Evolutionary conservation across 805 yeast species (phyloP), one percentile per base, ranked within the genome.

Genomic region (Candida dendrica): DNA sequence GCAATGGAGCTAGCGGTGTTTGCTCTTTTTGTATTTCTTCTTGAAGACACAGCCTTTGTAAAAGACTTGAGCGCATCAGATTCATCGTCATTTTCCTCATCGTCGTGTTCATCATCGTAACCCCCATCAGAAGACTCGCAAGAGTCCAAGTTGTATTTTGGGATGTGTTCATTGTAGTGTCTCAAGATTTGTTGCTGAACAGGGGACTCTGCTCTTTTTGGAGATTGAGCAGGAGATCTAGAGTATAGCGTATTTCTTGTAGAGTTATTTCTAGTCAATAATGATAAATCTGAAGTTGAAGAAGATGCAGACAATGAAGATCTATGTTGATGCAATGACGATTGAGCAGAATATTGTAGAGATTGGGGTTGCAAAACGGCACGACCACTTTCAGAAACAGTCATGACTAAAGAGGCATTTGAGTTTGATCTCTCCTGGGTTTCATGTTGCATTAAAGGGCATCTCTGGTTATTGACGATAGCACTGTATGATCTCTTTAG

Each of bases 221-320:
- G 61, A 2, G 61, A 56, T 2, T 57, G 57, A 43, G 53, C 44
- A 41, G 54, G 49, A 30, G 59, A 41, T 40, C 44, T 38, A 20
- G 47, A 29, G 22, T 46, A 42, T 18, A 34, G 35, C 16, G 42
- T 40, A 13, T 44, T 41, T 36, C 42, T 42, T 5, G 42, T 36
- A 9, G 52, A 46, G 19, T 41, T 46, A 15, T 34, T 30, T 32
- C 51, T 44, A 1, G 43, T 26, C 8, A 48, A 17, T 1, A 56
- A 49, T 20, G 42, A 46, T 5, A 53, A 45, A 20, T 53, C 58
- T 9, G 56, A 50, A 6, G 46, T 42, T 3, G 60, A 54, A 1
- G 55, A 48, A 4, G 56, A 51, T 4, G 57, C 49, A 3, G 59
- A 52, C 6, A 55, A 34, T 22, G 51, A 20, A 18, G 24, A 37